A percentile compares a stretch with the other conserved stretches of the same genome.
phyloP scores from a whole-genome alignment of 1,284 basidiomycete genomes.

The Cryptococcus sp. region DNA sequence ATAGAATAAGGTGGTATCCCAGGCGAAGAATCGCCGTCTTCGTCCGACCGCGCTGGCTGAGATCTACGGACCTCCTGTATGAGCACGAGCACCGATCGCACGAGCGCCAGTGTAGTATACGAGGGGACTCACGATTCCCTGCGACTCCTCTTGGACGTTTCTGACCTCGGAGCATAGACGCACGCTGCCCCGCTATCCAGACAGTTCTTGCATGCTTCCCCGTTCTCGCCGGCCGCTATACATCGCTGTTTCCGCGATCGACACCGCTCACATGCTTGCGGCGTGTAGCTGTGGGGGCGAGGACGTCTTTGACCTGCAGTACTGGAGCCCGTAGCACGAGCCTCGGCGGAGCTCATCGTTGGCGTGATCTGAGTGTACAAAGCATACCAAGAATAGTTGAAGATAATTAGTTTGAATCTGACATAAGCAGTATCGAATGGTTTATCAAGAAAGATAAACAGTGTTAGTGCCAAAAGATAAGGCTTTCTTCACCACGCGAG shows the following conservation, averaged over 20 bases:
- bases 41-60: slow-evolving; percentile 1
- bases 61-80: not conserved
- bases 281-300: slow-evolving; percentile 16
- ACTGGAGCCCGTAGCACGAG: not conserved
- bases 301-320: slow-evolving; percentile 9
- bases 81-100: not conserved
- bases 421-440: too few relatives aligned
- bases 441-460: not conserved
- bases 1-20: not conserved
- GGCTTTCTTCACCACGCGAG: not conserved
- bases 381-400: not conserved
- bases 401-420: not conserved
- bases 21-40: slow-evolving; percentile 3
- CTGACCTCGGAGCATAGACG: slow-evolving; percentile 6
- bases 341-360: not conserved
- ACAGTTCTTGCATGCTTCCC: slow-evolving; percentile 14
- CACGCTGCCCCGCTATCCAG: slow-evolving; percentile 16
- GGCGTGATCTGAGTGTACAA: not conserved
- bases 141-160: slow-evolving; percentile 14
- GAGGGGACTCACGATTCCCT: slow-evolving; percentile 12
- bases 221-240: slow-evolving; percentile 5
- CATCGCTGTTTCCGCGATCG: slow-evolving; percentile 18
- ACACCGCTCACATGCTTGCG: slow-evolving; percentile 19
- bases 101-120: not conserved
- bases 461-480: not conserved